Conservation (phyloP, 2,329 filamentous ascomycete genomes). For the Monosporascus ibericus region DNA sequence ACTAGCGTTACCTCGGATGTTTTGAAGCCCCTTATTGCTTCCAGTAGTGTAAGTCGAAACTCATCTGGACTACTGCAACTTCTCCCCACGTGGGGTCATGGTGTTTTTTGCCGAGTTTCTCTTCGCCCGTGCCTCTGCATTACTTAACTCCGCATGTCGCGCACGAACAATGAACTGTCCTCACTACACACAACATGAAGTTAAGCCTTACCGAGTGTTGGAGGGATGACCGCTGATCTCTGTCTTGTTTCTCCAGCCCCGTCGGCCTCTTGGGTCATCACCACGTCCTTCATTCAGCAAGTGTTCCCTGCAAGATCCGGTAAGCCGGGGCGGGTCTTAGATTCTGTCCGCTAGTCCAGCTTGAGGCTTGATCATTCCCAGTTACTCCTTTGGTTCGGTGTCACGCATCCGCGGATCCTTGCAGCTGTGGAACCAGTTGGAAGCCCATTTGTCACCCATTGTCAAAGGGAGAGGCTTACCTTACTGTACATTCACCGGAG, state of each 20-base stretch:
- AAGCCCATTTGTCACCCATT: neutral
- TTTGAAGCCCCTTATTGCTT: too few species aligned
- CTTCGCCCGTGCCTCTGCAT: neutral
- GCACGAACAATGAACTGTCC: neutral
- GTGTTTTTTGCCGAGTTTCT: neutral
- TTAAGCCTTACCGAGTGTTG: neutral
- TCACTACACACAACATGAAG: neutral
- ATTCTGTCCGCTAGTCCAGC: neutral
- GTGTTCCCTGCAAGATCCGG: neutral
- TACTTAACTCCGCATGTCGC: neutral
- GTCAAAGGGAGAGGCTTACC: too few species aligned
- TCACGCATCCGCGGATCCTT: neutral
- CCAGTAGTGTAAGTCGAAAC: neutral
- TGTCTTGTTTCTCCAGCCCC: neutral
- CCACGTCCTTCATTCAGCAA: neutral
- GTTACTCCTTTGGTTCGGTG: neutral
- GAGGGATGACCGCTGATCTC: neutral
- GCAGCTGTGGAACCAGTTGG: neutral
- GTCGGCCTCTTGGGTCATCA: neutral
- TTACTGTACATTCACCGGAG: neutral
- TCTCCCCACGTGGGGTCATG: neutral
- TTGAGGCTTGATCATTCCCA: neutral
- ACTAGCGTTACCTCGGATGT: neutral
- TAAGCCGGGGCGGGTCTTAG: neutral
- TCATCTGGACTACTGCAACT: neutral